These are phyloP conservation scores for Coemansia sp. DNA, from an alignment of 192 early-diverging fungal species.

Conservation along the genomic window DNA sequence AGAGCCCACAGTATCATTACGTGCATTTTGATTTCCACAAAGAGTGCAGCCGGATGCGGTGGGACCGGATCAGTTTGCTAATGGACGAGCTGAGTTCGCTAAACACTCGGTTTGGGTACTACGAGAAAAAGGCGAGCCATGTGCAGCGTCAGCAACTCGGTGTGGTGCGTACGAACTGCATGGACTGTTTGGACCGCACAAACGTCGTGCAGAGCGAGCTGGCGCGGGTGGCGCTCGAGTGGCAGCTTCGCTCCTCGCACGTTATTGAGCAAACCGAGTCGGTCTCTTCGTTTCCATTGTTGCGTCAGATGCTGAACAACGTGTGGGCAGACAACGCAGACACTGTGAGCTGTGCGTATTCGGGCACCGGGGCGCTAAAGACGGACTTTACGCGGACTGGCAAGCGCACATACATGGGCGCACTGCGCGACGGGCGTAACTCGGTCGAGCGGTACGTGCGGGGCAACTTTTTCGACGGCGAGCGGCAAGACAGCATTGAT, in stretches of 20 bases:
- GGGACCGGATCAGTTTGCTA: conserved; percentile 83
- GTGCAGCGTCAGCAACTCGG: conserved; percentile 60
- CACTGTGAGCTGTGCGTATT: conserved; percentile 84
- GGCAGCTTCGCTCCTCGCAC: conserved; percentile 70
- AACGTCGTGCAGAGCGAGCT: conserved; percentile 97
- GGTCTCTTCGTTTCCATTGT: conserved; percentile 62
- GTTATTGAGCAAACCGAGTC: conserved; percentile 63
- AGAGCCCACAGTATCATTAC: conserved; percentile 65
- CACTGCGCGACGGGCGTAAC: conserved; percentile 78
- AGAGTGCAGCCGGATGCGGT: conserved; percentile 95
- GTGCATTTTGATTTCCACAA: conserved; percentile 97
- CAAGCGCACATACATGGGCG: conserved; percentile 79
- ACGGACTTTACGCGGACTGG: conserved; percentile 98
- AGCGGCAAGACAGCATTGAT: conserved; percentile 90
- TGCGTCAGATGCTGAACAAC: conserved; percentile 80
- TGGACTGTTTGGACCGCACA: conserved; percentile 99
- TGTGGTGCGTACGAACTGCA: conserved; percentile 94
- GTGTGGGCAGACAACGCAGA: conserved; percentile 99
- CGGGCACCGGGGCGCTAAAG: conserved; percentile 96
- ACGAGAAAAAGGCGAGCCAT: conserved; percentile 11
- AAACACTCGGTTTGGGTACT: conserved; percentile 62
- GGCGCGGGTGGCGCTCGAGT: conserved; percentile 68
- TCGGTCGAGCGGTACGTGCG: conserved; percentile 84
- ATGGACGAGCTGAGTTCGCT: conserved; percentile 74
- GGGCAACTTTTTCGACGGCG: conserved; percentile 95